Evolutionary conservation across 2,329 filamentous ascomycete genomes (phyloP).

Genomic region (Tolypocladium paradoxum): DNA sequence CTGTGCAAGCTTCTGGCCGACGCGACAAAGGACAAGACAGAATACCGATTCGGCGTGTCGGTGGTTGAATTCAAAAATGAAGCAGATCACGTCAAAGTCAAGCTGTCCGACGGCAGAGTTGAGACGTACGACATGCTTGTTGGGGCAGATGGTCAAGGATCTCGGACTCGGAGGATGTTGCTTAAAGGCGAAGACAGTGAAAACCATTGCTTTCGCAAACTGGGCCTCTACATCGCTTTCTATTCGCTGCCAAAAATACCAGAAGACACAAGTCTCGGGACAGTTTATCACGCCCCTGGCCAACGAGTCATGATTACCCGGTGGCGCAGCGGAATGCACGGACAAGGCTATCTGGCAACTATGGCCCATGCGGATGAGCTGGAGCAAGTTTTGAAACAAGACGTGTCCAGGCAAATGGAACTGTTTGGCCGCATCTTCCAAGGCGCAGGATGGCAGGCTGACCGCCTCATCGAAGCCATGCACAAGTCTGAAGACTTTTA

Average conservation of each 20-base stretch:
- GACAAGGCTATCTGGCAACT: slow-evolving; percentile 12
- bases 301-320: slow-evolving; percentile 23
- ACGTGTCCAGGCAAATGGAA: slow-evolving; percentile 17
- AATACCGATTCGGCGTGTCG: slow-evolving; percentile 7
- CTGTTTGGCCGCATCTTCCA: slow-evolving; percentile 25
- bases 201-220: background rate
- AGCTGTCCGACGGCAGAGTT: slow-evolving; percentile 5
- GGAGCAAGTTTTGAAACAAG: slow-evolving; percentile 8
- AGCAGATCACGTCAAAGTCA: slow-evolving; percentile 13
- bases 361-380: slow-evolving; percentile 12
- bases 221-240: too few relatives aligned
- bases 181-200: slow-evolving; percentile 1
- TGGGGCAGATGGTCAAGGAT: slow-evolving; percentile 8
- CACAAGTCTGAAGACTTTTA: slow-evolving; percentile 31
- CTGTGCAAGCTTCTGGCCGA: slow-evolving; percentile 33
- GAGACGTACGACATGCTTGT: slow-evolving; percentile 8
- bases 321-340: slow-evolving; percentile 12
- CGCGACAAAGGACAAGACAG: slow-evolving; percentile 12
- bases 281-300: slow-evolving; percentile 22
- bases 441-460: slow-evolving; percentile 33
- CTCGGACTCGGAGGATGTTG: slow-evolving; percentile 6
- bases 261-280: background rate
- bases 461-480: slow-evolving; percentile 24
- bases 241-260: too few relatives aligned
- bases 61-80: background rate